Base-by-base conservation (phyloP, 2,329 filamentous ascomycete species). In the Nemania sp. region DNA sequence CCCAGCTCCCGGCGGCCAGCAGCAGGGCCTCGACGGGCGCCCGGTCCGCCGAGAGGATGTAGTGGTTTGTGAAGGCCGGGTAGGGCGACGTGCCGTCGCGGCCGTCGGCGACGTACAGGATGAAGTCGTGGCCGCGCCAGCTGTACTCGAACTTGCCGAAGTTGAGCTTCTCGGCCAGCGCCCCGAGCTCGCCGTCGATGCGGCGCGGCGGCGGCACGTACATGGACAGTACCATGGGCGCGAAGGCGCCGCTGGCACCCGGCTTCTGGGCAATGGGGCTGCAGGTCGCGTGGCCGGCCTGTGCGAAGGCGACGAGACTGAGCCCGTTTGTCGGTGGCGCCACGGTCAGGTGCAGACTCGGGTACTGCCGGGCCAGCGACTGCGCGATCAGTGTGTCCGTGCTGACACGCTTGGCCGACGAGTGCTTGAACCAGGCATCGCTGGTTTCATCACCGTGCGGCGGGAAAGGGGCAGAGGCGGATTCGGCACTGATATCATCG, bases 1-100 rank as follows among this genome's bases (percentile, higher is more conserved):
- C 76, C 83, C 84, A 90, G 18, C 74, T 71, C 0, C 83, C 82
- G 0, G 81, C 85, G 2, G 81, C 81, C 7, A 82, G 75, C 32
- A 90, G 73, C 42, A 90, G 75, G 3, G 78, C 76, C 60, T 88
- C 81, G 2, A 75, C 73, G 34, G 71, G 68, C 46, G 57, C 49
- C 32, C 68, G 69, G 39, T 75, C 68, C 1, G 72, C 54, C 1
- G 74, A 67, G 1, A 81, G 71, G 20, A 81, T 63, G 63, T 78
- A 81, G 60, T 71, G 75, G 66, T 78, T 78, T 15, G 62, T 65
- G 3, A 71, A 34, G 0, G 50, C 15, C 0, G 74, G 71, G 59
- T 75, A 80, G 1, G 67, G 62, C 5, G 50, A 34, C 2, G 46
- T 48, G 1, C 78, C 79, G 49, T 81, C 78, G 35, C 78, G 75